Percentiles rank a stretch among this genome's conserved stretches.
phyloP scores from a whole-genome alignment of 257 asterid genomes.

The Solanum pimpinellifolium region DNA sequence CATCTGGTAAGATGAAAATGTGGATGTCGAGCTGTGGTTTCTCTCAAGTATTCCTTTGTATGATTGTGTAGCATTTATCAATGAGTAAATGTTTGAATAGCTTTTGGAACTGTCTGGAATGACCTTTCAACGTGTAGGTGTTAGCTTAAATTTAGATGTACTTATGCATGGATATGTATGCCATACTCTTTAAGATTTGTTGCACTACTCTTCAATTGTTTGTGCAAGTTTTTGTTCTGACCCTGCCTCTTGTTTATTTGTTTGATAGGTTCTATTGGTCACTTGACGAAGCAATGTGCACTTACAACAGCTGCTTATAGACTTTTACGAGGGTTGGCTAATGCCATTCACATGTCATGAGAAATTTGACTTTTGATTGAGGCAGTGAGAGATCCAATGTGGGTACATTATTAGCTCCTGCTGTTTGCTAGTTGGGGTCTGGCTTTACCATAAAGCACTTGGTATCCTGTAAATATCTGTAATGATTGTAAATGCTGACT shows the following conservation, averaged over 20 bases:
- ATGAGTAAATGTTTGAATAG: not conserved
- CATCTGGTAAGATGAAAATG: not conserved
- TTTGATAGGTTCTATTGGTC: not conserved
- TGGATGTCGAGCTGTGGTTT: not conserved
- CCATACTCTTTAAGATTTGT: not conserved
- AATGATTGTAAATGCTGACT: not conserved
- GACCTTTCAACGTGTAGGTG: not conserved
- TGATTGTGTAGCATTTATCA: not conserved
- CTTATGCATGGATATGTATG: not conserved
- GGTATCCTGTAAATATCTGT: not conserved
- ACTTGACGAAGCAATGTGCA: not conserved
- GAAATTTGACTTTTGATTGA: not conserved
- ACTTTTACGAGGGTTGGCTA: not conserved
- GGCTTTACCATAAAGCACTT: not conserved
- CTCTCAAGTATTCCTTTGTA: not conserved
- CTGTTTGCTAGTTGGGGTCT: not conserved
- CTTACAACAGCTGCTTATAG: not conserved
- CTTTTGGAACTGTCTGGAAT: not conserved
- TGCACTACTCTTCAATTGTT: not conserved
- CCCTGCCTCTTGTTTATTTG: not conserved
- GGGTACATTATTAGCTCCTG: not conserved
- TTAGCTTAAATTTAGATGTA: not conserved
- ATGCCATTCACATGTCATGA: not conserved
- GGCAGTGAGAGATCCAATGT: not conserved
- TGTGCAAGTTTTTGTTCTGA: not conserved